A percentile compares a stretch with the other conserved stretches of the same genome.
These are phyloP conservation scores for Globisporangium acanthophoron DNA, from an alignment of 352 stramenopile species.

Conservation along the genomic window DNA sequence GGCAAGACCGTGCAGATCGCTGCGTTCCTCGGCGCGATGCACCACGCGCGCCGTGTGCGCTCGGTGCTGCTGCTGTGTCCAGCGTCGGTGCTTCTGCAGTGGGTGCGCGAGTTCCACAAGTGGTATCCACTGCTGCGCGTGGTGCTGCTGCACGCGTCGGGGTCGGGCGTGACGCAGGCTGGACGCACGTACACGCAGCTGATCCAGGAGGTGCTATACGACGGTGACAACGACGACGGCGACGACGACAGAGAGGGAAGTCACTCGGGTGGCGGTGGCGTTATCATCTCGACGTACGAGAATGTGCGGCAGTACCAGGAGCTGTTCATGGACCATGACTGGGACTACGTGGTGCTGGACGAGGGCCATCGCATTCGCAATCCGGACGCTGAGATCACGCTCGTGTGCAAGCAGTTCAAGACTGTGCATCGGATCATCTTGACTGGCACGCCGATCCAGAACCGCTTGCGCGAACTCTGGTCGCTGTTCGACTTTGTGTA, in stretches of 20 bases:
- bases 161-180: constrained; percentile 43
- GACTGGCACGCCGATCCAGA: constrained; percentile 91
- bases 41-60: constrained; percentile 44
- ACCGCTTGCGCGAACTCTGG: constrained; percentile 96
- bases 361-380: constrained; percentile 99
- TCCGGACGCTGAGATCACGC: constrained; percentile 94
- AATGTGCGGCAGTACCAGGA: constrained; percentile 90
- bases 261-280: constrained; percentile 22
- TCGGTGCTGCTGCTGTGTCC: constrained; percentile 91
- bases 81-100: constrained; percentile 95
- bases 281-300: constrained; percentile 97
- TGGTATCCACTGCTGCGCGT: constrained; percentile 89
- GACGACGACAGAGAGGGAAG: not conserved
- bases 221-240: constrained; percentile 6
- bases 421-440: constrained; percentile 92
- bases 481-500: constrained; percentile 99
- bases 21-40: constrained; percentile 75
- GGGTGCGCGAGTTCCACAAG: constrained; percentile 93
- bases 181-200: constrained; percentile 45
- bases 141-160: constrained; percentile 86
- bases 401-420: constrained; percentile 91
- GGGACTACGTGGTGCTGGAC: constrained; percentile 98
- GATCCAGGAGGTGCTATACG: constrained; percentile 55
- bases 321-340: constrained; percentile 88
- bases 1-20: constrained; percentile 96